Evolutionary conservation across 352 stramenopile genomes (phyloP).

Genomic region (Pythium vanterpoolii): DNA sequence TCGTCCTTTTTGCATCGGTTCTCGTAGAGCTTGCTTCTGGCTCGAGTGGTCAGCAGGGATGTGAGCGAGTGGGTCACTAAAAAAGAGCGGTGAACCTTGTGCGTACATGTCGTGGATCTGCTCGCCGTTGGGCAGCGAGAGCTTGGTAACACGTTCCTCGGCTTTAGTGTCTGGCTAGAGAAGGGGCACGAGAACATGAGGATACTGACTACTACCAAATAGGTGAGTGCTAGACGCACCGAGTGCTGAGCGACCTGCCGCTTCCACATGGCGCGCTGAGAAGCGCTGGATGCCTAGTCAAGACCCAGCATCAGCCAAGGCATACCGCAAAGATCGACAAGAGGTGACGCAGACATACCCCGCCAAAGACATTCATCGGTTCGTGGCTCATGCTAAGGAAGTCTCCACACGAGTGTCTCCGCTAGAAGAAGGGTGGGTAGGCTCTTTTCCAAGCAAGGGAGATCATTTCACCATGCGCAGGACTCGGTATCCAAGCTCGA

Average conservation of each 20-base stretch:
- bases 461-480: neutral
- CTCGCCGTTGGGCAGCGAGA: constrained; percentile 59
- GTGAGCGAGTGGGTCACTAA: neutral
- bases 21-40: constrained; percentile 67
- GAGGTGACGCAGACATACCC: constrained; percentile 19
- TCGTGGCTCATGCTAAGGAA: constrained; percentile 14
- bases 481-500: no score
- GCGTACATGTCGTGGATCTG: constrained; percentile 73
- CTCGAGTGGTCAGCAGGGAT: neutral
- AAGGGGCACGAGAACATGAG: neutral
- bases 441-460: neutral
- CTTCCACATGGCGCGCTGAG: constrained; percentile 68
- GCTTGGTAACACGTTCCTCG: constrained; percentile 29
- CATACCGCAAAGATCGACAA: neutral
- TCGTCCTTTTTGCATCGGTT: constrained; percentile 66
- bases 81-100: neutral
- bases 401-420: neutral
- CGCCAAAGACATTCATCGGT: constrained; percentile 29
- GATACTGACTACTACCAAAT: neutral
- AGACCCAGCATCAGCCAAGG: neutral
- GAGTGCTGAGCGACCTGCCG: constrained; percentile 37
- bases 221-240: neutral
- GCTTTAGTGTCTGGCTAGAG: constrained; percentile 7
- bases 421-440: neutral
- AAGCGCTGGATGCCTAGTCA: constrained; percentile 44